phyloP scores from a whole-genome alignment of 2,329 filamentous ascomycete genomes.

The Colletotrichum musae region DNA sequence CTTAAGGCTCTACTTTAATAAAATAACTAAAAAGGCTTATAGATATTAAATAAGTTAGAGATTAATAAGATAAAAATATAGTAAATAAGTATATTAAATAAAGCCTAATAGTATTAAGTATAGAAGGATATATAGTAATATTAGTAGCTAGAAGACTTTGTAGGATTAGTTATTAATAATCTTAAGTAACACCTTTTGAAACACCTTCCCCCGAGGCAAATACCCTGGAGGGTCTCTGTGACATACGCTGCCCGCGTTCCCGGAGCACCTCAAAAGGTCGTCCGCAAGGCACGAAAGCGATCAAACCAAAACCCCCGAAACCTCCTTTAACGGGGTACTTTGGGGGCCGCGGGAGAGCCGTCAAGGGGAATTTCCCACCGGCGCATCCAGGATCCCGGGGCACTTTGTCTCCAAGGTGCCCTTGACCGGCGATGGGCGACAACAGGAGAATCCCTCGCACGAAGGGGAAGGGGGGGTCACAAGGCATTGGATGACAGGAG shows the following conservation, averaged over 20 bases:
- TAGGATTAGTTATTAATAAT: too few species aligned
- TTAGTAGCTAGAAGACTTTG: too few species aligned
- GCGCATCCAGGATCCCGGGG: slow-evolving; percentile 4
- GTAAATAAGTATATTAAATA: too few species aligned
- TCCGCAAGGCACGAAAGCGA: neutral
- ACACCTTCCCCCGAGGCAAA: too few species aligned
- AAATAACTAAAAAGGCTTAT: too few species aligned
- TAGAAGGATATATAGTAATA: too few species aligned
- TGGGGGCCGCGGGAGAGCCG: slow-evolving; percentile 14
- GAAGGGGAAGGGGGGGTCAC: neutral
- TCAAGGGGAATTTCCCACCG: neutral
- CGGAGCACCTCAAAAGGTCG: slow-evolving; percentile 1
- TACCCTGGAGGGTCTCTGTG: too few species aligned
- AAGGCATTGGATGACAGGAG: slow-evolving; percentile 29
- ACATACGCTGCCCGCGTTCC: neutral
- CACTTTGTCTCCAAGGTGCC: neutral
- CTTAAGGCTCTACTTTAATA: too few species aligned
- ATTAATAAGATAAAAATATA: too few species aligned
- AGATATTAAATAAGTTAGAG: too few species aligned
- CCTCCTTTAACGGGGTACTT: neutral
- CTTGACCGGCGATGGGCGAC: slow-evolving; percentile 27
- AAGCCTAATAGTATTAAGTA: too few species aligned
- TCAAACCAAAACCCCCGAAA: slow-evolving; percentile 15
- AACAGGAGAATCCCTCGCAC: neutral
- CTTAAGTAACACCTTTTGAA: too few species aligned